Percentiles rank a stretch among this genome's conserved stretches.
phyloP scores from a whole-genome alignment of 768 basidiomycete genomes.

The Ramaria sp. region DNA sequence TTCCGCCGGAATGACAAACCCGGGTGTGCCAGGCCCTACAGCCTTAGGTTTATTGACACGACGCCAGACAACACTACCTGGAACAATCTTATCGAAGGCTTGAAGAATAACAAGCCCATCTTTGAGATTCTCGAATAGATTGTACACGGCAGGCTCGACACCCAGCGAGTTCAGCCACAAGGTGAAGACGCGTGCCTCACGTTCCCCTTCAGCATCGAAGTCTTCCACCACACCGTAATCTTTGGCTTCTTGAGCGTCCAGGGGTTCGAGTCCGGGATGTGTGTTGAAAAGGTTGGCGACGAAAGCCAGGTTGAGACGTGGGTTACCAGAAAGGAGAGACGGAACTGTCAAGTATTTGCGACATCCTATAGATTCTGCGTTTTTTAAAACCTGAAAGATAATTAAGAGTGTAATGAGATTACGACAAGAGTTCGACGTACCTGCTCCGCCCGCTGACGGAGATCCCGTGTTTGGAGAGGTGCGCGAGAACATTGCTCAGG shows the following conservation, averaged over 20 bases:
- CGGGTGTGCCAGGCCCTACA: constrained; percentile 33
- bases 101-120: constrained; percentile 88
- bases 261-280: constrained; percentile 85
- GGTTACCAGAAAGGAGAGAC: constrained; percentile 88
- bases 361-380: constrained; percentile 89
- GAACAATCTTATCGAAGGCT: constrained; percentile 92
- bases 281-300: constrained; percentile 99
- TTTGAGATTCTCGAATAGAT: constrained; percentile 91
- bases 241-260: constrained; percentile 90
- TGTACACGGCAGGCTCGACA: constrained; percentile 93
- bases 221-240: constrained; percentile 86
- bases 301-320: constrained; percentile 94
- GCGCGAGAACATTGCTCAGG: constrained; percentile 87
- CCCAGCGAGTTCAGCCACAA: constrained; percentile 97
- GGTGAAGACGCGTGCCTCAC: constrained; percentile 95
- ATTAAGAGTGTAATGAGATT: not conserved
- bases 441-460: constrained; percentile 81
- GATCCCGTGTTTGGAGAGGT: constrained; percentile 77
- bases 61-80: constrained; percentile 89
- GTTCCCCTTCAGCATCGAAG: constrained; percentile 98
- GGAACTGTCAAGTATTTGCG: constrained; percentile 91
- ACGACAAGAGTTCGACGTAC: constrained; percentile 18
- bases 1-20: constrained; percentile 40
- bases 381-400: constrained; percentile 63
- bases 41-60: constrained; percentile 90